Evolutionary conservation across 768 basidiomycete species (phyloP), one percentile per base, ranked within the genome.

Genomic region (Mycena chlorophos): DNA sequence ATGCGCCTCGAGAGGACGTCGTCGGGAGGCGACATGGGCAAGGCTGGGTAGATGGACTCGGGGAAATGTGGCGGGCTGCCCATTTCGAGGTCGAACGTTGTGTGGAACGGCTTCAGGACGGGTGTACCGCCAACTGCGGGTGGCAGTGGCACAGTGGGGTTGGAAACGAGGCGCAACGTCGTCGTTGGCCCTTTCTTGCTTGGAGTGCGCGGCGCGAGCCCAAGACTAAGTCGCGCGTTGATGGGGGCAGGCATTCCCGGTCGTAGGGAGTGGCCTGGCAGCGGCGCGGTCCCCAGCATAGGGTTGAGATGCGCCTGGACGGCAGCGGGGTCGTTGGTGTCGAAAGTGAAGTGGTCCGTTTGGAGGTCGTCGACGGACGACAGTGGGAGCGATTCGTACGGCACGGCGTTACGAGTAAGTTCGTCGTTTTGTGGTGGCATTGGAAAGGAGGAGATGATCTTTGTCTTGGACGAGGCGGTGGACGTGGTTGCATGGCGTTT

Each of bases 41-140:
- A 56, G 14, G 56, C 52, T 5, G 56, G 55, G 52, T 56, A 62
- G 19, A 57, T 23, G 31, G 57, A 52, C 27, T 5, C 31, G 20
- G 60, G 48, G n/a, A 54, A 56, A 23, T 29, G 27, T 66, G 16
- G 70, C 61, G 86, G 88, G 42, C 82, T 85, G 22, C 75, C 81
- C 59, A 86, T 74, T 19, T 81, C 77, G 26, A 91, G 74, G 58
- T 91, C 88, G 60, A 89, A 91, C 10, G 76, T 75, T 2, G 88
- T 88, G 43, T 79, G 71, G 64, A 86, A 84, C 0, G 88, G 84
- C 58, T 81, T 77, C 3, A 92, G 77, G 50, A 78, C 80, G 0
- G 89, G 89, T 0, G 89, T 89, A 28, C 42, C 65, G 54, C 49
- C 63, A 31, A 52, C 63, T 56, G 57, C 58, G 50, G 52, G 69